Evolutionary conservation across 225 moss, liverwort and hornwort species (phyloP).

Genomic region (Pseudisothecium myosuroides): DNA sequence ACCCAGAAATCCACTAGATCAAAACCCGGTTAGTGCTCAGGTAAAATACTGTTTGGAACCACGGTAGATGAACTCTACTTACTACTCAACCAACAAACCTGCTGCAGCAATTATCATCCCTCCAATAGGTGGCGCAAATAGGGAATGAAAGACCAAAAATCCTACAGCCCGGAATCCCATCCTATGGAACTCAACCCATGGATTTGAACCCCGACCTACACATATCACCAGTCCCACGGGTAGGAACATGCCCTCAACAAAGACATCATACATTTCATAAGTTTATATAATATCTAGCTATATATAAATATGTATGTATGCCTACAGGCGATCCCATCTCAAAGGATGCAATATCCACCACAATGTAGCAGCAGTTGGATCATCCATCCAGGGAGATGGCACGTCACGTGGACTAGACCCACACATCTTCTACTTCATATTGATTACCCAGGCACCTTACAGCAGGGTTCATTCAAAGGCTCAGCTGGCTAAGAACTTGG

Average conservation of each 20-base stretch:
- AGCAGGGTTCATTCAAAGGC: conserved; percentile 51
- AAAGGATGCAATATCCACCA: conserved; percentile 72
- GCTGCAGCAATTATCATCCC: conserved; percentile 24
- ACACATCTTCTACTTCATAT: conserved; percentile 47
- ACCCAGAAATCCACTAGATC: conserved; percentile 23
- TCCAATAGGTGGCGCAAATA: conserved; percentile 23
- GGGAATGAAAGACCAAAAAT: conserved; percentile 26
- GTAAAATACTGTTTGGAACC: conserved; percentile 9
- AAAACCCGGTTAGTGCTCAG: conserved; percentile 31
- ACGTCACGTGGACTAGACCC: conserved; percentile 84
- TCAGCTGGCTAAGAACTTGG: conserved; percentile 97
- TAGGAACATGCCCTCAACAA: conserved; percentile 33
- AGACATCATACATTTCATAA: conserved; percentile 46
- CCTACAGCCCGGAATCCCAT: conserved; percentile 17
- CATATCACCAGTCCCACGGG: conserved; percentile 28
- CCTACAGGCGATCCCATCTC: conserved; percentile 71
- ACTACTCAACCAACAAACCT: conserved; percentile 21
- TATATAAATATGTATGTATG: conserved; percentile 48
- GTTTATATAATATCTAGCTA: conserved; percentile 46
- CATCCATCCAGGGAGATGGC: conserved; percentile 99
- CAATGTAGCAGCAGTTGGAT: conserved; percentile 33
- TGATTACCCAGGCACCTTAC: conserved; percentile 23
- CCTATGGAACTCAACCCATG: conserved; percentile 19
- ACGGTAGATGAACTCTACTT: background rate
- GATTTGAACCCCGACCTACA: conserved; percentile 21